Evolutionary conservation across 495 filamentous ascomycete genomes (phyloP), one percentile per base, ranked within the genome.

Genomic region (Durotheca rogersii): DNA sequence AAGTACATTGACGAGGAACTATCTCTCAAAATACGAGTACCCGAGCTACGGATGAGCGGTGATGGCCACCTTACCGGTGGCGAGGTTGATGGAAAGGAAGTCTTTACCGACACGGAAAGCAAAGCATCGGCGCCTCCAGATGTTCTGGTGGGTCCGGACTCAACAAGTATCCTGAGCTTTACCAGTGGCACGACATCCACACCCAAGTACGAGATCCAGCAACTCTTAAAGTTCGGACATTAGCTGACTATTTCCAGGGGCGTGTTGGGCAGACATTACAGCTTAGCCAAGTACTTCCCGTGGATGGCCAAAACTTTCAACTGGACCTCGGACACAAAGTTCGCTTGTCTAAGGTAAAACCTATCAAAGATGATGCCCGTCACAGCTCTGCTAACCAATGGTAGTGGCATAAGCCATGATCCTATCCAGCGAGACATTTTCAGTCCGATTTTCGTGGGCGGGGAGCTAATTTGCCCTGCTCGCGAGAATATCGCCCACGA

Each of bases 291-390:
- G 58, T 98, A 96, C 67, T 90, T 89, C 61, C 78, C 81, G 11
- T 98, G 91, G 92, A 98, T 98, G 93, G 79, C 86, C 1, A 73
- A 92, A 61, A 73, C 6, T 96, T 96, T 64, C 68, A 80, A 21
- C 80, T 96, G 10, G n/a, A n/a, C n/a, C n/a, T n/a, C n/a, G n/a
- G n/a, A n/a, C n/a, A n/a, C n/a, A n/a, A n/a, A n/a, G n/a, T n/a
- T n/a, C n/a, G n/a, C n/a, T n/a, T n/a, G n/a, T n/a, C n/a, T n/a
- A n/a, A n/a, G n/a, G n/a, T n/a, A n/a, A n/a, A n/a, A n/a, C n/a
- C n/a, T n/a, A n/a, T n/a, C n/a, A n/a, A n/a, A n/a, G n/a, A n/a
- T n/a, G n/a, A n/a, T n/a, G n/a, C n/a, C n/a, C n/a, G n/a, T n/a
- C n/a, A n/a, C n/a, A n/a, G n/a, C n/a, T n/a, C n/a, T n/a, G n/a